Evolutionary conservation across 345 rosid genomes (phyloP).

Genomic region (Rhodamnia rubescens): DNA sequence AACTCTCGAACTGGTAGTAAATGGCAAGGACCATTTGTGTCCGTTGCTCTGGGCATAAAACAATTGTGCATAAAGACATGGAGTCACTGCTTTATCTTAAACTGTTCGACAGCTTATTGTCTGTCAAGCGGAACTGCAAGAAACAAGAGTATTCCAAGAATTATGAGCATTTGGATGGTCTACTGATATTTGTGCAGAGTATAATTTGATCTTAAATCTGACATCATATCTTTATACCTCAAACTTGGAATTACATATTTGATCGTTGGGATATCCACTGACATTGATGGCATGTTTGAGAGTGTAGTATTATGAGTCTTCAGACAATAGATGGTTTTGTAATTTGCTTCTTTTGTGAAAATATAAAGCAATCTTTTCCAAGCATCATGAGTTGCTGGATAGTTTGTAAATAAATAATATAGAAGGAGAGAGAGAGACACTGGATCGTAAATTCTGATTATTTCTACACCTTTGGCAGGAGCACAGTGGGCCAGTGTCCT

Average conservation of each 20-base stretch:
- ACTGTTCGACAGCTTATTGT: background rate
- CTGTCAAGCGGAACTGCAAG: background rate
- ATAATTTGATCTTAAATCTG: background rate
- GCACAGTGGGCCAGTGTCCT: conserved; percentile 15
- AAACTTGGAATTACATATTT: background rate
- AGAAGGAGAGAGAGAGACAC: background rate
- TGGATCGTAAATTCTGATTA: background rate
- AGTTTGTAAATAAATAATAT: background rate
- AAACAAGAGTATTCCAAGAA: background rate
- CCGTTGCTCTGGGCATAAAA: background rate
- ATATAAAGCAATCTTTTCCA: background rate
- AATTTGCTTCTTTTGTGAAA: background rate
- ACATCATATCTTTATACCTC: background rate
- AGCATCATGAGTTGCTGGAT: background rate
- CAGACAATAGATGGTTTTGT: background rate
- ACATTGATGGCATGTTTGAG: background rate
- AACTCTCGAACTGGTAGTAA: background rate
- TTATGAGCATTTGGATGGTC: background rate
- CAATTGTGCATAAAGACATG: background rate
- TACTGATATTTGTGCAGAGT: background rate
- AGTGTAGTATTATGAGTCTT: background rate
- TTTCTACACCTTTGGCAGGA: conserved; percentile 16
- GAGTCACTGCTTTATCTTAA: background rate
- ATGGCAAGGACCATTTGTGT: background rate
- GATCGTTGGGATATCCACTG: background rate